Evolutionary conservation across 805 yeast genomes (phyloP).

Genomic region (Ogataea parapolymorpha): DNA sequence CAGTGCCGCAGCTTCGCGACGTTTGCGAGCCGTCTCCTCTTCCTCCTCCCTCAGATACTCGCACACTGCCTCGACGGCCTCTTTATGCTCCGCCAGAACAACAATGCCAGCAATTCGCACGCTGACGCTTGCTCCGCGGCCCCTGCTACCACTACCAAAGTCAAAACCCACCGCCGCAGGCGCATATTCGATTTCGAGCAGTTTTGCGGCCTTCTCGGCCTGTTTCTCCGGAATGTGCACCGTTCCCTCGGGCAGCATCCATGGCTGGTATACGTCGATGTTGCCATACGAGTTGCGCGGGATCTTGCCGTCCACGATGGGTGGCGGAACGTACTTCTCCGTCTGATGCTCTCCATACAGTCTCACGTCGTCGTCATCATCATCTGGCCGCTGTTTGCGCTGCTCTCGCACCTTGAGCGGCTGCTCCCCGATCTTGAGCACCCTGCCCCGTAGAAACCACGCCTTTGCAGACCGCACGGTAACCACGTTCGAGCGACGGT

Average conservation of each 20-base stretch:
- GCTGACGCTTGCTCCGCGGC: slow-evolving; percentile 42
- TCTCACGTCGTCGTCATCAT: slow-evolving; percentile 47
- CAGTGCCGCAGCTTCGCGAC: slow-evolving; percentile 47
- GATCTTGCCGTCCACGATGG: slow-evolving; percentile 61
- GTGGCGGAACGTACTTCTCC: slow-evolving; percentile 62
- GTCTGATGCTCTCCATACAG: slow-evolving; percentile 81
- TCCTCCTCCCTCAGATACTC: slow-evolving; percentile 49
- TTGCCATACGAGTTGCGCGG: slow-evolving; percentile 80
- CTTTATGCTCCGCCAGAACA: slow-evolving; percentile 57
- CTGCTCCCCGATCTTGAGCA: slow-evolving; percentile 65
- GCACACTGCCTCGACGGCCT: slow-evolving; percentile 54
- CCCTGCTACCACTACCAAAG: slow-evolving; percentile 45
- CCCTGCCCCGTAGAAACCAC: slow-evolving; percentile 83
- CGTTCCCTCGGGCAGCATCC: slow-evolving; percentile 85
- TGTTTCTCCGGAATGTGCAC: slow-evolving; percentile 51
- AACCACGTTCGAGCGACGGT: slow-evolving; percentile 61
- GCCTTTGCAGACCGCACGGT: slow-evolving; percentile 68
- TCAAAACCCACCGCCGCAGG: slow-evolving; percentile 87
- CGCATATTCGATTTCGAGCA: slow-evolving; percentile 73
- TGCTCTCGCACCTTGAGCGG: slow-evolving; percentile 49
- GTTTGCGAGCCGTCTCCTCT: slow-evolving; percentile 38
- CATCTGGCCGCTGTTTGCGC: slow-evolving; percentile 19
- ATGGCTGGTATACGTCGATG: slow-evolving; percentile 70
- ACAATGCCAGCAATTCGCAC: slow-evolving; percentile 76
- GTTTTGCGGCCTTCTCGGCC: slow-evolving; percentile 67